Evolutionary conservation across 306 rosid species (phyloP).

Genomic region (Biancaea sappan): DNA sequence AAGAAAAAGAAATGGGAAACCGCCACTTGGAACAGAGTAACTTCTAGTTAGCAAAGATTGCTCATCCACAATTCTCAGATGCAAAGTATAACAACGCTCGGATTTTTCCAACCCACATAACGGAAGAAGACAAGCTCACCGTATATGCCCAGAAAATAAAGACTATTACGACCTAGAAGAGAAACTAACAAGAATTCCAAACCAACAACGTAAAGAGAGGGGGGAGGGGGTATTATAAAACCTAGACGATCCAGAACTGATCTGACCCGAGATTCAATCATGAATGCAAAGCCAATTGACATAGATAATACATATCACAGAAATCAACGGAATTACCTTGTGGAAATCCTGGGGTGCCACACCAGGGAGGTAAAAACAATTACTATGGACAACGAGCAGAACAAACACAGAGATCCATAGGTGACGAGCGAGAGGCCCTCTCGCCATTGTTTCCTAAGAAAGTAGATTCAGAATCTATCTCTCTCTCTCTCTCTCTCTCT

Average conservation of each 20-base stretch:
- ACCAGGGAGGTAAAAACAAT: constrained; percentile 79
- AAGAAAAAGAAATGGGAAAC: background rate
- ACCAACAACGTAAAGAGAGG: background rate
- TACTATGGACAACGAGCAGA: constrained; percentile 46
- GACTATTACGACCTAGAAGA: background rate
- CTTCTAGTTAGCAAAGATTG: background rate
- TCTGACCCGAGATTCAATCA: constrained; percentile 30
- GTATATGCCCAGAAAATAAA: background rate
- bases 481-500: constrained; percentile 27
- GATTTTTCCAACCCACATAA: constrained; percentile 19
- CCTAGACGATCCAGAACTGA: constrained; percentile 19
- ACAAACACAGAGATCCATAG: constrained; percentile 59
- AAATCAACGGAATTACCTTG: constrained; percentile 36
- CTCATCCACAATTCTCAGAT: constrained; percentile 15
- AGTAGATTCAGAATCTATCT: constrained; percentile 40
- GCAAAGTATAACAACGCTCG: constrained; percentile 18
- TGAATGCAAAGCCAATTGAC: constrained; percentile 18
- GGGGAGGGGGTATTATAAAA: background rate
- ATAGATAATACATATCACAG: background rate
- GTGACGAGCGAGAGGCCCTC: constrained; percentile 59
- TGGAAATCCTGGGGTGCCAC: constrained; percentile 80
- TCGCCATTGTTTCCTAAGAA: constrained; percentile 63
- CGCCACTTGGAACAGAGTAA: background rate
- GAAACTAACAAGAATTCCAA: background rate
- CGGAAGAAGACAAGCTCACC: background rate